A percentile compares a stretch with the other conserved stretches of the same genome.
phyloP scores from a whole-genome alignment of 306 rosid species.

The Sesbania bispinosa region DNA sequence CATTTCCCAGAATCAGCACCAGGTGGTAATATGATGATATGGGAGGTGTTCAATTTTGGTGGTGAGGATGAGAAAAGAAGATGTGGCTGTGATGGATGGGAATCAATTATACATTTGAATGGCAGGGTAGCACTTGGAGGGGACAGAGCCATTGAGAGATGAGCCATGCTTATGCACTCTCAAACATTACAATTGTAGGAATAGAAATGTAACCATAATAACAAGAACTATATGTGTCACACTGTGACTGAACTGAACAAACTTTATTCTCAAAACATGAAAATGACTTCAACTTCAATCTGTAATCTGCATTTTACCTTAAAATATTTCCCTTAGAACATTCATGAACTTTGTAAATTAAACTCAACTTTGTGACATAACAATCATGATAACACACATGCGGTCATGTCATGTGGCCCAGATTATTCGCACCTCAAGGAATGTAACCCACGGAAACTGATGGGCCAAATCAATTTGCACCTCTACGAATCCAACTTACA shows the following conservation, averaged over 20 bases:
- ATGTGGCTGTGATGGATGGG: slow-evolving; percentile 3
- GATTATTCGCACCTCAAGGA: background rate
- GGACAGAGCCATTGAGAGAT: slow-evolving; percentile 26
- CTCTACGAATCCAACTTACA: background rate
- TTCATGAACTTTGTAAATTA: background rate
- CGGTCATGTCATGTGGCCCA: no score
- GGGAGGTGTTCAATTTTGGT: slow-evolving; percentile 17
- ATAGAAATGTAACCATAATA: background rate
- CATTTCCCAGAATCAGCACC: slow-evolving; percentile 28
- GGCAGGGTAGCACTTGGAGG: slow-evolving; percentile 7
- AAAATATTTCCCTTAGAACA: background rate
- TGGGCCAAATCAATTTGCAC: background rate
- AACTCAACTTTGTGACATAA: no score
- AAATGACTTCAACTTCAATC: background rate
- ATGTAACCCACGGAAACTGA: background rate
- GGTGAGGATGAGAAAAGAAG: slow-evolving; percentile 9
- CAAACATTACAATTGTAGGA: background rate
- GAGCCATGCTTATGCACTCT: background rate
- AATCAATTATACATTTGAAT: slow-evolving; percentile 6
- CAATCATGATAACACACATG: no score
- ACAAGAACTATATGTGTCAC: background rate
- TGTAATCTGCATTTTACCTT: background rate
- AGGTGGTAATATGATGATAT: background rate
- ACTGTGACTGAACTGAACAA: no score
- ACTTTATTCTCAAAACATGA: background rate